Base-by-base conservation (phyloP, 331 rosid genomes). In the Malus hybrid region DNA sequence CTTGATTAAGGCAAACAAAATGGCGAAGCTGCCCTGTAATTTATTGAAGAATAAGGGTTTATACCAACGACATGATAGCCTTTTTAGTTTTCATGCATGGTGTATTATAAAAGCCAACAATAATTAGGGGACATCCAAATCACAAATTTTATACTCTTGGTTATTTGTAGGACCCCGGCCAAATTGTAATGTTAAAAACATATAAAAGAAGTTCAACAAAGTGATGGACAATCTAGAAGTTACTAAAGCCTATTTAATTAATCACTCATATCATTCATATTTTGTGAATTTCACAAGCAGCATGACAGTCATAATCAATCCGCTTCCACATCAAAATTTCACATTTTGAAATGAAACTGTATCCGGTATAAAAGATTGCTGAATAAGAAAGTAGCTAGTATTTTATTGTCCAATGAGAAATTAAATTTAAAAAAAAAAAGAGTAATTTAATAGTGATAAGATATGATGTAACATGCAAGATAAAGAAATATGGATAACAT, bases 1-100 rank as follows among this genome's bases (percentile, higher is more conserved):
- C 65, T 82, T 78, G 71, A 74, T 81, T 83, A 66, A 82, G 82
- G 81, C 46, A 72, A 71, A 67, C 66, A 22, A 72, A 77, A 73
- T 80, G 78, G 28, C 88, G 0, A 50, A 62, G 19, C 13, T 76
- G 68, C 82, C 81, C 71, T 75, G 36, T 22, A 50, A 74, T 73
- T 65, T 46, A 70, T 54, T 66, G 33, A 65, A 29, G 10, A 14
- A 39, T 18, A 69, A 39, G 14, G 46, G 64, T 8, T 48, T 69
- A 6, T 1, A 52, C 54, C 68, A 82, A 65, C 19, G 60, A 52
- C 32, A 67, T 54, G 74, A 65, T 46, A 14, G 78, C 61, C 79
- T 0, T 59, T 70, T 81, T 79, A 62, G 46, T 39, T 36, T 56
- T 19, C 15, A 60, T 65, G 19, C n/a, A 48, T 61, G 69, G 74